Evolutionary conservation across 1,284 basidiomycete genomes (phyloP).

Genomic region (Porogramme epimiltina): DNA sequence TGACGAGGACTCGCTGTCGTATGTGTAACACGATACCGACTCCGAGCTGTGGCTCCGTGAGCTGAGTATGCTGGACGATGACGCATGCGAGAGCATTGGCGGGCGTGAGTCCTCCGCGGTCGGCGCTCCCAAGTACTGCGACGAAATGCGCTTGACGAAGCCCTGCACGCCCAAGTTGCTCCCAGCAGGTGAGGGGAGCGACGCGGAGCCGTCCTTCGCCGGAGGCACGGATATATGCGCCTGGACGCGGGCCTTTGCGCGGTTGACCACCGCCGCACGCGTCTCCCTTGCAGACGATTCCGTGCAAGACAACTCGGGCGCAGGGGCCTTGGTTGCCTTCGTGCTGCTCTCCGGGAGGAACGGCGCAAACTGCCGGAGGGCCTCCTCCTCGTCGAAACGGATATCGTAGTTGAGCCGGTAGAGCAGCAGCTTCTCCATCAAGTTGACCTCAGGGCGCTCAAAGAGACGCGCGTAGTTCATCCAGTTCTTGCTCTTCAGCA

Average conservation of each 20-base stretch:
- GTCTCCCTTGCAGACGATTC: slow-evolving; percentile 42
- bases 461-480: slow-evolving; percentile 78
- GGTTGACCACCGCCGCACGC: slow-evolving; percentile 57
- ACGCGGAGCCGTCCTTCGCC: slow-evolving; percentile 38
- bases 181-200: slow-evolving; percentile 27
- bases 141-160: slow-evolving; percentile 57
- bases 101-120: slow-evolving; percentile 25
- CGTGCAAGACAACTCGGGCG: slow-evolving; percentile 14
- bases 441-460: slow-evolving; percentile 79
- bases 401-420: slow-evolving; percentile 89
- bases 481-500: slow-evolving; percentile 97
- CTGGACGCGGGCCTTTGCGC: slow-evolving; percentile 59
- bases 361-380: slow-evolving; percentile 60
- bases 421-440: slow-evolving; percentile 96
- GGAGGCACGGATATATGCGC: slow-evolving; percentile 40
- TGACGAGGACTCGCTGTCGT: slow-evolving; percentile 57
- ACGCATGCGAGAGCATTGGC: slow-evolving; percentile 28
- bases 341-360: slow-evolving; percentile 48
- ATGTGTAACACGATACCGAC: slow-evolving; percentile 63
- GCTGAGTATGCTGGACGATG: slow-evolving; percentile 35
- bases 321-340: neutral
- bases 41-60: slow-evolving; percentile 46
- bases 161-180: slow-evolving; percentile 44
- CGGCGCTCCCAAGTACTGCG: slow-evolving; percentile 40
- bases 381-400: slow-evolving; percentile 81